Evolutionary conservation across 805 yeast species (phyloP).

Genomic region (Nakazawaea wickerhamii): DNA sequence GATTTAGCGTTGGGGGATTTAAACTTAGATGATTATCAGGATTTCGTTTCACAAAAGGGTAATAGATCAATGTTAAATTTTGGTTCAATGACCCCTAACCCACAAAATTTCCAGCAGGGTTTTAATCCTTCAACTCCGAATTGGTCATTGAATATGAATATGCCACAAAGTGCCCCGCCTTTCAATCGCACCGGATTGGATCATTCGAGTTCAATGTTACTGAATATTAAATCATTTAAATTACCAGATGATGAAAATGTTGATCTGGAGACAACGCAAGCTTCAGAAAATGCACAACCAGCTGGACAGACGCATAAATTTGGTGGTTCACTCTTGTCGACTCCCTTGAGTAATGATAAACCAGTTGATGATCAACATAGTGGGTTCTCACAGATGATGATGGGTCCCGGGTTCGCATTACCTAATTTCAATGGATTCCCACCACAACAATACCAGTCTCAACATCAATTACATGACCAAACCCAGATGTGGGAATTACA

Average conservation of each 20-base stretch:
- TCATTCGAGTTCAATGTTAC: conserved; percentile 3
- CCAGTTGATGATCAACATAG: neutral
- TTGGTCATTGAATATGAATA: conserved; percentile 7
- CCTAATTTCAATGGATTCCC: conserved; percentile 2
- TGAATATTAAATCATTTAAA: conserved; percentile 8
- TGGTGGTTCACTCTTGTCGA: conserved; percentile 5
- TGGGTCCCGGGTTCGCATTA: conserved; percentile 1
- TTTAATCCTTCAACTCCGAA: conserved; percentile 11
- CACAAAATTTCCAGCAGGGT: neutral
- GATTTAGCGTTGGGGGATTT: conserved; percentile 12
- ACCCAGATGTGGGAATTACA: neutral
- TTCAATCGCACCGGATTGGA: conserved; percentile 2
- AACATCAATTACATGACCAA: neutral
- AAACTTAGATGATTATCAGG: conserved; percentile 12
- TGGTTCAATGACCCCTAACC: conserved; percentile 11
- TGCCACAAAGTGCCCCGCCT: conserved; percentile 13
- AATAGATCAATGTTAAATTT: conserved; percentile 8
- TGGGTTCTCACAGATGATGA: neutral
- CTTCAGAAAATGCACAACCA: conserved; percentile 1
- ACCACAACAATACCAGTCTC: neutral
- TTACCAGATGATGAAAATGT: conserved; percentile 8
- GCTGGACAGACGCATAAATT: conserved; percentile 5
- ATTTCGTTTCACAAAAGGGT: conserved; percentile 1
- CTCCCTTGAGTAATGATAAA: too few species aligned
- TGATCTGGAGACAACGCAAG: neutral